Conservation (phyloP, 169 alveolate species). For the Eimeria acervulina region DNA sequence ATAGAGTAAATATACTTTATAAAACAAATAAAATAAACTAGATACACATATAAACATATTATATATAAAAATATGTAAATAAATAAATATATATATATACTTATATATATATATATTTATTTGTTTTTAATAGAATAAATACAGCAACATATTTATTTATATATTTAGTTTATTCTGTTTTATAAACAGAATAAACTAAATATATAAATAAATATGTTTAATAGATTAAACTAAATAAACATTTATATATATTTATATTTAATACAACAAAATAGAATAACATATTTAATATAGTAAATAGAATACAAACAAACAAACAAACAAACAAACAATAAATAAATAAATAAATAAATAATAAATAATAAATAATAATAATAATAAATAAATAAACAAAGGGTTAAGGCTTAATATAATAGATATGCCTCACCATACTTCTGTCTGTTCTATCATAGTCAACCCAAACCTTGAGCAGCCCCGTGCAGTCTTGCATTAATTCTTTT, state of each 20-base stretch:
- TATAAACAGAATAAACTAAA: too few species aligned
- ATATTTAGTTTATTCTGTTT: too few species aligned
- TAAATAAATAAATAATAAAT: neutral
- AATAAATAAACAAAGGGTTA: neutral
- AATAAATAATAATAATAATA: neutral
- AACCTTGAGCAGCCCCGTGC: constrained; percentile 88
- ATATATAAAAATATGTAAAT: too few species aligned
- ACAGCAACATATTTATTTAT: too few species aligned
- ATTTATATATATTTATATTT: too few species aligned
- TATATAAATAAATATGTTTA: neutral
- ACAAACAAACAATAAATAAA: neutral
- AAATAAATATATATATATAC: too few species aligned
- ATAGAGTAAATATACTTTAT: too few species aligned
- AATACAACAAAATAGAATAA: neutral
- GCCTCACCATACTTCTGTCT: constrained; percentile 89
- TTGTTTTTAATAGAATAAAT: too few species aligned
- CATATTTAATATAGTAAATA: neutral
- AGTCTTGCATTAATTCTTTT: constrained; percentile 85
- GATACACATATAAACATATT: too few species aligned
- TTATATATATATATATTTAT: too few species aligned
- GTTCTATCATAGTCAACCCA: constrained; percentile 91
- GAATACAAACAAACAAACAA: neutral
- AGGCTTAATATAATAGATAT: neutral
- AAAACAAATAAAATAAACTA: too few species aligned
- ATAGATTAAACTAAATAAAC: neutral